Conservation (phyloP, 2,329 filamentous ascomycete species). For the Ustulina deusta region DNA sequence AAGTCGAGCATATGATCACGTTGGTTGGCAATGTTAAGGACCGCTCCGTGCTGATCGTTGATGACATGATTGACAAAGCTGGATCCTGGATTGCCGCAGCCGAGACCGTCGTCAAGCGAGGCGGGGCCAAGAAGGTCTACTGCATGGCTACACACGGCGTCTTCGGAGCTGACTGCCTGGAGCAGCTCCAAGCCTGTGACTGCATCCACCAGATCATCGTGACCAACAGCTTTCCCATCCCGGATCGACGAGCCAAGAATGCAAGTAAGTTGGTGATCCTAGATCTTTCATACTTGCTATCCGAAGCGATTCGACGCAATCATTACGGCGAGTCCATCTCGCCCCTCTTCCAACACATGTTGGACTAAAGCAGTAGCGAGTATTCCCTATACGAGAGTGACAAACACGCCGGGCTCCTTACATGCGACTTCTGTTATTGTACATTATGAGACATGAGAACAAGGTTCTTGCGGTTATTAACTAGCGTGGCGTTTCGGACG, state of each 20-base stretch:
- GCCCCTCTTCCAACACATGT: constrained; percentile 75
- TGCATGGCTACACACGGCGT: constrained; percentile 97
- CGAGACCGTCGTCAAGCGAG: constrained; percentile 94
- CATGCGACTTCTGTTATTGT: constrained; percentile 36
- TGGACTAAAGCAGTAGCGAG: constrained; percentile 58
- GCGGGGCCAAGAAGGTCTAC: constrained; percentile 91
- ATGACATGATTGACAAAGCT: constrained; percentile 99
- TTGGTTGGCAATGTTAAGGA: constrained; percentile 94
- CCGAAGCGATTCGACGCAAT: constrained; percentile 94
- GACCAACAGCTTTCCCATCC: constrained; percentile 96
- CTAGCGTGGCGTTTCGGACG: constrained; percentile 48
- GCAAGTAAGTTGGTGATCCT: constrained; percentile 89
- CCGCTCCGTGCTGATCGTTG: constrained; percentile 91
- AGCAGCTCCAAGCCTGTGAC: constrained; percentile 90
- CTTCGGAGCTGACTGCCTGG: constrained; percentile 89
- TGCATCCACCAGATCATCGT: constrained; percentile 95
- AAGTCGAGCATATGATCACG: constrained; percentile 93
- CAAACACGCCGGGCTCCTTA: constrained; percentile 42
- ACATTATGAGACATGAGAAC: constrained; percentile 45
- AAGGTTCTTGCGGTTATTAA: constrained; percentile 39
- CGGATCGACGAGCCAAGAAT: constrained; percentile 75
- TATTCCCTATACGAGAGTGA: constrained; percentile 31
- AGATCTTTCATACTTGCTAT: constrained; percentile 86
- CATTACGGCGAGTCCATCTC: constrained; percentile 92
- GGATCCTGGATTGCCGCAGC: constrained; percentile 97